Percentiles rank a stretch among this genome's conserved stretches.
phyloP scores from a whole-genome alignment of 495 filamentous ascomycete genomes.

The Penicillium soppii region DNA sequence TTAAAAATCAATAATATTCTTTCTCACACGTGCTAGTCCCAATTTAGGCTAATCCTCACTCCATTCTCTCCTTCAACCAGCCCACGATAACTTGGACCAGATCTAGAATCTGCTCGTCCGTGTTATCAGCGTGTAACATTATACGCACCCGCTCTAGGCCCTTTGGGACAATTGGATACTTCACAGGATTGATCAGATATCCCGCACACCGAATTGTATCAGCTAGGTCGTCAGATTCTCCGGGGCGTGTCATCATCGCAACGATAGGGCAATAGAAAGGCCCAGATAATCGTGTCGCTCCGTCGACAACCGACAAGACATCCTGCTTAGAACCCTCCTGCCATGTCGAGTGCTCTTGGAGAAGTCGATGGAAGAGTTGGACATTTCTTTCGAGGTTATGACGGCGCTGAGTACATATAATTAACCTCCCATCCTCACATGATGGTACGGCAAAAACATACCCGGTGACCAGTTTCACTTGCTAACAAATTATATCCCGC shows the following conservation, averaged over 20 bases:
- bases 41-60: no score
- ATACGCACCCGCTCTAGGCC: background rate
- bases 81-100: background rate
- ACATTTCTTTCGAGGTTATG: background rate
- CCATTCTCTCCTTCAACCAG: no score
- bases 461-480: background rate
- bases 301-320: no score
- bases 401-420: background rate
- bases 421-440: background rate
- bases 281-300: background rate
- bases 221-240: background rate
- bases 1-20: no score
- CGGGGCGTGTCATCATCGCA: background rate
- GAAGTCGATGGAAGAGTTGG: background rate
- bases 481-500: conserved; percentile 29
- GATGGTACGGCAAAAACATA: background rate
- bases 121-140: background rate
- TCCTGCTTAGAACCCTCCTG: no score
- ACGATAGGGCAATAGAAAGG: background rate
- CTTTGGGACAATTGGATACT: background rate
- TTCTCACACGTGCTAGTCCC: no score
- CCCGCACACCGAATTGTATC: background rate
- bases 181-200: background rate
- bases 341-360: background rate
- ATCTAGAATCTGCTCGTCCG: background rate